phyloP scores from a whole-genome alignment of 1,284 basidiomycete genomes.

The Cryptococcus deneoformans region DNA sequence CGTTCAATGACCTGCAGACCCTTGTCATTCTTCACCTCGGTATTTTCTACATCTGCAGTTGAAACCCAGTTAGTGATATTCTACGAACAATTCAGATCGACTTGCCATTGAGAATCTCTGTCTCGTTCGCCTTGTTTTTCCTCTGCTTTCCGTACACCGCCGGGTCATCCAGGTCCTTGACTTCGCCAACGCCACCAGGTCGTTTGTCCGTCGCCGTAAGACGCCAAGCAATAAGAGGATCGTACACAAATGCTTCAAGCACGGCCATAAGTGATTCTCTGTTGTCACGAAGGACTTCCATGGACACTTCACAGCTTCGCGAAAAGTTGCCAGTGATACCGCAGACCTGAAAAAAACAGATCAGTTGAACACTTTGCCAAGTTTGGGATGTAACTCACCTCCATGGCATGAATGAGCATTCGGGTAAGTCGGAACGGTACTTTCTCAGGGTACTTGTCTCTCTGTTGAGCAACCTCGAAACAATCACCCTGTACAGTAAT shows the following conservation, averaged over 20 bases:
- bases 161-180: slow-evolving; percentile 27
- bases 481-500: slow-evolving; percentile 63
- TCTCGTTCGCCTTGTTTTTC: slow-evolving; percentile 49
- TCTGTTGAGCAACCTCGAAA: slow-evolving; percentile 90
- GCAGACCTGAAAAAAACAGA: slow-evolving; percentile 57
- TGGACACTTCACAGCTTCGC: slow-evolving; percentile 93
- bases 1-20: slow-evolving; percentile 88
- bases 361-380: background rate
- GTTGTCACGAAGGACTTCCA: slow-evolving; percentile 94
- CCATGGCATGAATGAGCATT: slow-evolving; percentile 99
- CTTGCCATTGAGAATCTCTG: slow-evolving; percentile 49
- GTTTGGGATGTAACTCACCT: slow-evolving; percentile 57
- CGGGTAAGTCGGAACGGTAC: slow-evolving; percentile 97
- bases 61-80: background rate
- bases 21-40: slow-evolving; percentile 85
- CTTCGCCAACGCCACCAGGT: slow-evolving; percentile 40
- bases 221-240: slow-evolving; percentile 60
- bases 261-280: slow-evolving; percentile 98
- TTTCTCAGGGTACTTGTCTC: slow-evolving; percentile 98
- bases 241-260: slow-evolving; percentile 73
- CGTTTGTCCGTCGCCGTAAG: slow-evolving; percentile 48
- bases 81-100: background rate
- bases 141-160: slow-evolving; percentile 32
- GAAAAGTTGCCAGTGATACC: slow-evolving; percentile 98
- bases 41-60: slow-evolving; percentile 45